phyloP scores from a whole-genome alignment of 345 rosid genomes.

The Salix purpurea region DNA sequence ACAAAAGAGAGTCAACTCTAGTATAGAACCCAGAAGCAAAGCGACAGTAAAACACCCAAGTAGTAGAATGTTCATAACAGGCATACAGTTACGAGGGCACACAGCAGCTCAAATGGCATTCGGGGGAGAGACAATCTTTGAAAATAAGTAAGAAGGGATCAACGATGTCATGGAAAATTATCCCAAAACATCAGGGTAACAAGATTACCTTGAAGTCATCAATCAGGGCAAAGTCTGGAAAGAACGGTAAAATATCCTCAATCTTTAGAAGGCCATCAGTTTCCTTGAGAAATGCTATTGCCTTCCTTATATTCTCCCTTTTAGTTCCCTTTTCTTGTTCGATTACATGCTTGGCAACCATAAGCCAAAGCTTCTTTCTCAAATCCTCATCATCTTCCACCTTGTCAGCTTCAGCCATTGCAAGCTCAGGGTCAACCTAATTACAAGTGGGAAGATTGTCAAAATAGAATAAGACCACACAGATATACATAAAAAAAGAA shows the following conservation, averaged over 20 bases:
- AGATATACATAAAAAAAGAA: neutral
- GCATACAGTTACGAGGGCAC: neutral
- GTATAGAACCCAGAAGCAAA: no score
- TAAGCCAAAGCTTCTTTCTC: constrained; percentile 97
- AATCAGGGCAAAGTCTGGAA: constrained; percentile 97
- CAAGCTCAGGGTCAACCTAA: constrained; percentile 96
- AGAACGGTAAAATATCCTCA: constrained; percentile 96
- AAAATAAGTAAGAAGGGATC: neutral
- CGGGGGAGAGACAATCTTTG: neutral
- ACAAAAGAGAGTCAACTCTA: neutral
- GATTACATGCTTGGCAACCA: constrained; percentile 96
- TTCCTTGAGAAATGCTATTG: constrained; percentile 97
- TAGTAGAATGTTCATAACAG: neutral
- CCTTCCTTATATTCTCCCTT: constrained; percentile 95
- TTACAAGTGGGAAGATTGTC: constrained; percentile 12
- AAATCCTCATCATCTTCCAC: constrained; percentile 99
- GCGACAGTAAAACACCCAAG: no score
- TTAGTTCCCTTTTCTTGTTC: constrained; percentile 93
- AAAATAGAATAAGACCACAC: constrained; percentile 2
- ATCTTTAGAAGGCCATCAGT: constrained; percentile 95
- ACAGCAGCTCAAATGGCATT: neutral
- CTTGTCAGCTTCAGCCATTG: constrained; percentile 99
- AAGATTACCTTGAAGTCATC: constrained; percentile 90
- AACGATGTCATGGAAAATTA: neutral
- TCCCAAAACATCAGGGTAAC: neutral